These are phyloP conservation scores for Rutstroemia sp. DNA, from an alignment of 2,329 filamentous ascomycete genomes.

Conservation along the genomic window DNA sequence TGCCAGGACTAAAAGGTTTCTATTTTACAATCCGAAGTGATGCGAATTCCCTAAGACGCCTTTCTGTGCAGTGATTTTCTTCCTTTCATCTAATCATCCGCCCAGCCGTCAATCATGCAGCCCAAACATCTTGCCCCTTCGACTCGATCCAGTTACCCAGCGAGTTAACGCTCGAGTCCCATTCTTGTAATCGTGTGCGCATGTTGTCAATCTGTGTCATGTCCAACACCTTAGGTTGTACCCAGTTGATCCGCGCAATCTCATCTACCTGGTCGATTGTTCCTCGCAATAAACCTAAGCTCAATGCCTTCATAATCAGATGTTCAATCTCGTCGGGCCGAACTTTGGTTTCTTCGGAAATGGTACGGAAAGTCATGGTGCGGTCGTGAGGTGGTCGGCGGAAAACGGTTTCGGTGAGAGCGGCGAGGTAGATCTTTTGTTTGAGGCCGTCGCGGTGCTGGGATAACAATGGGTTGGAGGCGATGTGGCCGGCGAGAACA, in stretches of 20 bases:
- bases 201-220: constrained; percentile 93
- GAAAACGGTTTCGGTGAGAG: constrained; percentile 93
- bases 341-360: constrained; percentile 88
- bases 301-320: constrained; percentile 98
- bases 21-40: constrained; percentile 26
- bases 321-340: constrained; percentile 90
- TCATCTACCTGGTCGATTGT: constrained; percentile 95
- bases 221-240: constrained; percentile 96
- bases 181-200: constrained; percentile 80
- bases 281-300: constrained; percentile 78
- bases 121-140: constrained; percentile 93
- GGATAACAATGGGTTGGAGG: constrained; percentile 70
- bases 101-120: constrained; percentile 46
- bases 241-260: constrained; percentile 94
- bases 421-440: constrained; percentile 96
- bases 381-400: constrained; percentile 91
- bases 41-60: constrained; percentile 19
- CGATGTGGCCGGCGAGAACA: constrained; percentile 71
- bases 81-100: constrained; percentile 4
- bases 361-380: constrained; percentile 84
- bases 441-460: constrained; percentile 79
- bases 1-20: constrained; percentile 13
- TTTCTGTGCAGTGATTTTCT: constrained; percentile 8
- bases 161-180: constrained; percentile 93
- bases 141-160: constrained; percentile 96